phyloP scores from a whole-genome alignment of 1,139 yeast genomes.

The Blastobotrys proliferans region DNA sequence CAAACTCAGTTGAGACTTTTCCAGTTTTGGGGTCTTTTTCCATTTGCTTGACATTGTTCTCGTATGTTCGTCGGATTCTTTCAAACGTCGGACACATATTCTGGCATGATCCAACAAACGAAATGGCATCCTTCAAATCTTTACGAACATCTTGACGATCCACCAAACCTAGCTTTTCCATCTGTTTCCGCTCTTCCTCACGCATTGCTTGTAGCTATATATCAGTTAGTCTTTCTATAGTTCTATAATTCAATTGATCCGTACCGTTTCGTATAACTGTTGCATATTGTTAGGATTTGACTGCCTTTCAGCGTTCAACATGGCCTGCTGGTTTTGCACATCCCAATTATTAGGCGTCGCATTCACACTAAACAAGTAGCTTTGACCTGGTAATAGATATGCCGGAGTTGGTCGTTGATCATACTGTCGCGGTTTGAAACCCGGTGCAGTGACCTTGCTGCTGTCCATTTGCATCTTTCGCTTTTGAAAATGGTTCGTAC shows the following conservation, averaged over 20 bases:
- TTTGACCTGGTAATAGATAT: slow-evolving; percentile 13
- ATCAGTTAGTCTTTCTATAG: no score
- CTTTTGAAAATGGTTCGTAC: no score
- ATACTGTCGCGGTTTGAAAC: slow-evolving; percentile 12
- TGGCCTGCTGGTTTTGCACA: slow-evolving; percentile 46
- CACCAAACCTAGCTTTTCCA: slow-evolving; percentile 81
- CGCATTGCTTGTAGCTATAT: slow-evolving; percentile 59
- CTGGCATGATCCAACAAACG: slow-evolving; percentile 79
- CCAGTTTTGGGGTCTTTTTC: slow-evolving; percentile 64
- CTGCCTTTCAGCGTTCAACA: slow-evolving; percentile 42
- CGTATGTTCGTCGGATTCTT: slow-evolving; percentile 81
- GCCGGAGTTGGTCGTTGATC: slow-evolving; percentile 11
- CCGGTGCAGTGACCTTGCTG: slow-evolving; percentile 9
- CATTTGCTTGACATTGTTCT: slow-evolving; percentile 75
- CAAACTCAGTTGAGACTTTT: slow-evolving; percentile 57
- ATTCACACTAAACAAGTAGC: slow-evolving; percentile 6
- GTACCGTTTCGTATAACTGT: slow-evolving; percentile 46
- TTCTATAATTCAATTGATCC: slow-evolving; percentile 12
- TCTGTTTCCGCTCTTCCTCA: slow-evolving; percentile 67
- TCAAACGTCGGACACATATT: slow-evolving; percentile 97
- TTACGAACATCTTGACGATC: slow-evolving; percentile 85
- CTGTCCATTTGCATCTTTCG: no score
- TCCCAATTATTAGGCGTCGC: slow-evolving; percentile 45
- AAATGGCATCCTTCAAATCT: slow-evolving; percentile 78
- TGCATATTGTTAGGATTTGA: slow-evolving; percentile 44